phyloP scores from a whole-genome alignment of 257 asterid genomes.

The Echites panduratus region DNA sequence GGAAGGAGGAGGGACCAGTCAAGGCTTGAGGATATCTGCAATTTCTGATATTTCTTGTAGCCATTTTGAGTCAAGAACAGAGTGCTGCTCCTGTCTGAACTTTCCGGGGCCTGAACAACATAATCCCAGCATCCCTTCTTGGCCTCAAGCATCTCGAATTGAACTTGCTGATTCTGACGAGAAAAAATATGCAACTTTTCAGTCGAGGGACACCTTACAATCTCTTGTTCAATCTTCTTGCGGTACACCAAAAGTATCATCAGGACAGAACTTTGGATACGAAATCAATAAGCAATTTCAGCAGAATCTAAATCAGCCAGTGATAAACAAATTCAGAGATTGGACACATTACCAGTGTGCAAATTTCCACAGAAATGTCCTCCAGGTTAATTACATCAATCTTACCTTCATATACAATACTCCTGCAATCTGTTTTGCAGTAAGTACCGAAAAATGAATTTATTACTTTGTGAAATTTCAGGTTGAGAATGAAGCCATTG shows the following conservation, averaged over 20 bases:
- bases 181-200: constrained; percentile 8
- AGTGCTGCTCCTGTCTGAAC: background rate
- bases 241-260: background rate
- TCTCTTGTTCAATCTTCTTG: constrained; percentile 39
- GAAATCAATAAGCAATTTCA: background rate
- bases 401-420: no score
- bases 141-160: background rate
- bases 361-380: constrained; percentile 12
- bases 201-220: constrained; percentile 29
- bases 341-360: background rate
- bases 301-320: background rate
- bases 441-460: no score
- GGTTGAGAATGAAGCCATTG: constrained; percentile 7
- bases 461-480: background rate
- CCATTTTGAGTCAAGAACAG: background rate
- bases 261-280: background rate
- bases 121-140: background rate
- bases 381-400: constrained; percentile 16
- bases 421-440: no score
- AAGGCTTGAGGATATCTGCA: background rate
- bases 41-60: background rate
- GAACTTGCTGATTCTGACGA: background rate
- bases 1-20: constrained; percentile 2
- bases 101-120: background rate
- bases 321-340: background rate